Percentiles rank a stretch among this genome's conserved stretches.
Evolutionary conservation across 441 rosid genomes (phyloP).

Genomic region (Populus hybrid): DNA sequence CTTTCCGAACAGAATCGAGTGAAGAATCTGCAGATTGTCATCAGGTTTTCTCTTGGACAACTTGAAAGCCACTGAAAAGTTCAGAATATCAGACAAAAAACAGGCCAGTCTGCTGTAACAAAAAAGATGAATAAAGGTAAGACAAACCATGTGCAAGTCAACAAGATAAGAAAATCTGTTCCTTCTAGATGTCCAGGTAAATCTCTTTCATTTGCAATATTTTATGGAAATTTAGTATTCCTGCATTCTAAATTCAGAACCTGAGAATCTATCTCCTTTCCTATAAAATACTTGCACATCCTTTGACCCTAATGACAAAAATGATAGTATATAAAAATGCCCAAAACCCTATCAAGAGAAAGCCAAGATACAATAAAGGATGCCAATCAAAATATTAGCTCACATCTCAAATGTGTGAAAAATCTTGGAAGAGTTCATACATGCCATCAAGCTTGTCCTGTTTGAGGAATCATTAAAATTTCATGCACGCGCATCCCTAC

Average conservation of each 20-base stretch:
- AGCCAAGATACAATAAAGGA: neutral
- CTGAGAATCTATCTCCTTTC: neutral
- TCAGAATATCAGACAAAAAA: slow-evolving; percentile 27
- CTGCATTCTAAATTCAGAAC: neutral
- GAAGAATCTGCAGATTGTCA: slow-evolving; percentile 74
- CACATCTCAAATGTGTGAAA: neutral
- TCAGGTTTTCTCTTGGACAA: slow-evolving; percentile 93
- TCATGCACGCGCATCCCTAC: neutral
- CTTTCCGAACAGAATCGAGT: slow-evolving; percentile 85
- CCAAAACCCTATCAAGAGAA: neutral
- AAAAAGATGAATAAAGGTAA: slow-evolving; percentile 9
- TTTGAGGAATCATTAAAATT: neutral
- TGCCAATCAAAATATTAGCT: neutral
- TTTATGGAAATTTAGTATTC: neutral
- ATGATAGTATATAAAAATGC: neutral
- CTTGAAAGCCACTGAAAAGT: slow-evolving; percentile 88
- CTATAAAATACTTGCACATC: neutral
- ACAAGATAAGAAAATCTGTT: neutral
- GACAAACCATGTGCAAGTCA: neutral
- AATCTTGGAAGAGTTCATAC: neutral
- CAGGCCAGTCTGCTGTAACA: slow-evolving; percentile 11
- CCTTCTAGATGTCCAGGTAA: neutral
- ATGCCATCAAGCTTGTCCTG: neutral
- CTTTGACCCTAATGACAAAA: neutral
- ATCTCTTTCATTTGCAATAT: neutral